Evolutionary conservation across 139 green algal genomes (phyloP), one percentile per base, ranked within the genome.

Genomic region (Marvania coccoides): DNA sequence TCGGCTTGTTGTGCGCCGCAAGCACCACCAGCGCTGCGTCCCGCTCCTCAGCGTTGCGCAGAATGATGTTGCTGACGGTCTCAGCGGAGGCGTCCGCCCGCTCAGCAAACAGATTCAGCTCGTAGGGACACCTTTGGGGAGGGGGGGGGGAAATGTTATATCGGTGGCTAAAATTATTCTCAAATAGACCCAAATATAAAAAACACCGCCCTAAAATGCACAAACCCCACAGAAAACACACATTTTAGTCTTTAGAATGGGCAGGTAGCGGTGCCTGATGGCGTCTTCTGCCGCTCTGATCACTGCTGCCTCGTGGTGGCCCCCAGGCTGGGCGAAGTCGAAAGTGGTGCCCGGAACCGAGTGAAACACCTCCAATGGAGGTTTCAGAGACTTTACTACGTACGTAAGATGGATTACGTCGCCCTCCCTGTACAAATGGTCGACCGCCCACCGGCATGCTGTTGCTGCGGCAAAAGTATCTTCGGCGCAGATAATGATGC

Each of bases 41-140:
- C 3, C 26, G 36, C 30, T 70, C 23, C 24, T 70, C 58, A 23
- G 39, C 26, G n/a, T 19, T 9, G 14, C 37, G 38, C 15, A 61
- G 47, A n/a, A 69, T 40, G 9, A 47, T 8, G 14, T 62, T 29
- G 24, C 58, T 37, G 8, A 73, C n/a, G 4, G 54, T 46, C 23
- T 48, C 23, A 6, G 45, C 29, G 6, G 35, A 24, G 10, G 42
- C 67, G 13, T 76, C 70, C 4, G n/a, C 10, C 28, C 36, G 42
- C 51, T 74, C 71, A 3, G 71, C 71, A 37, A 60, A 78, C 12
- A 78, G 53, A 3, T 73, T 61, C 46, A 78, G 36, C 35, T 72
- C 46, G 37, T 74, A 78, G n/a, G 57, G 57, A 19, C 72, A n/a
- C n/a, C n/a, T n/a, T n/a, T n/a, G n/a, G n/a, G n/a, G n/a, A n/a